phyloP scores from a whole-genome alignment of 225 moss, liverwort and hornwort genomes.

The Physcomitrellopsis africana region DNA sequence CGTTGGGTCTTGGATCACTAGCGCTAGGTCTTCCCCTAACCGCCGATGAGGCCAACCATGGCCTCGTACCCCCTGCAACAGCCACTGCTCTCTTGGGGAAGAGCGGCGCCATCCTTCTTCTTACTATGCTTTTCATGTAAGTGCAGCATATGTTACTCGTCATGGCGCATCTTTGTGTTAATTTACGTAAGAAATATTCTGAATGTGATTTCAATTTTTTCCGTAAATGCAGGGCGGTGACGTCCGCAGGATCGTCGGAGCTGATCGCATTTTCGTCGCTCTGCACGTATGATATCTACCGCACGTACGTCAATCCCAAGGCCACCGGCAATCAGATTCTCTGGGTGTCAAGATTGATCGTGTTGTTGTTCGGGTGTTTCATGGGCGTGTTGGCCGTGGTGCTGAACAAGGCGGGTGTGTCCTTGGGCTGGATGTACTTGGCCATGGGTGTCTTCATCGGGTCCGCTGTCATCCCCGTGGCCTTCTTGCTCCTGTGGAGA shows the following conservation, averaged over 20 bases:
- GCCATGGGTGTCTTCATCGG: slow-evolving; percentile 98
- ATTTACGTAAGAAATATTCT: not conserved
- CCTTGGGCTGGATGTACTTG: slow-evolving; percentile 94
- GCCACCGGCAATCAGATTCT: slow-evolving; percentile 80
- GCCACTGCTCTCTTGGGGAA: slow-evolving; percentile 89
- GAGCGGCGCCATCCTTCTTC: slow-evolving; percentile 85
- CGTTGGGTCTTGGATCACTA: slow-evolving; percentile 81
- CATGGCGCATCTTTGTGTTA: too few species aligned
- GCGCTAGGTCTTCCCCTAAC: slow-evolving; percentile 87
- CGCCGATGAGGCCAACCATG: slow-evolving; percentile 61
- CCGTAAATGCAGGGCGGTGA: slow-evolving; percentile 80
- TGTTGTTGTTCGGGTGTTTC: slow-evolving; percentile 70
- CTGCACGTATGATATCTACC: slow-evolving; percentile 92
- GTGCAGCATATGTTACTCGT: not conserved
- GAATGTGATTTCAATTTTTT: not conserved
- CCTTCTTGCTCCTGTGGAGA: slow-evolving; percentile 88
- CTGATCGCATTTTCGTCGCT: slow-evolving; percentile 90
- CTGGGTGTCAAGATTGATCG: slow-evolving; percentile 65
- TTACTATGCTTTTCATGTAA: slow-evolving; percentile 98
- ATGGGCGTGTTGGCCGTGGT: slow-evolving; percentile 90
- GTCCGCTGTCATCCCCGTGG: slow-evolving; percentile 90
- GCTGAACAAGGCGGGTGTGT: slow-evolving; percentile 79
- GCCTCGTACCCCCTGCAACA: slow-evolving; percentile 84
- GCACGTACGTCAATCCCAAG: slow-evolving; percentile 92
- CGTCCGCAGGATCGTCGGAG: slow-evolving; percentile 94